Conservation (phyloP, 1,284 basidiomycete species). For the Boletellus deceptivus region DNA sequence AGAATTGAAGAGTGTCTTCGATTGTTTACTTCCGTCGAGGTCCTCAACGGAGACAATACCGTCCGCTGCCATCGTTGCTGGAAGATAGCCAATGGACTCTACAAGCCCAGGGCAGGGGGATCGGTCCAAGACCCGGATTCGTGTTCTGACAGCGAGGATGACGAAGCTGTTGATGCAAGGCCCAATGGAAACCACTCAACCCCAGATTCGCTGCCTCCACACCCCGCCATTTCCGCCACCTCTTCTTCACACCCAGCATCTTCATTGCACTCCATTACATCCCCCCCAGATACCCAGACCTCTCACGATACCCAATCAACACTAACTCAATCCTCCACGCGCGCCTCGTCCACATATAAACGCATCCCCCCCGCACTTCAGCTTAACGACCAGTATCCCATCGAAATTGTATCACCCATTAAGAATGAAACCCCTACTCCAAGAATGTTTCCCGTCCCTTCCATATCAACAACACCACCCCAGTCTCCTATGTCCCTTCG, state of each 20-base stretch:
- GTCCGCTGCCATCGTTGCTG: slow-evolving; percentile 93
- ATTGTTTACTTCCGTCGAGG: slow-evolving; percentile 87
- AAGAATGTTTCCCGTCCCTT: slow-evolving; percentile 47
- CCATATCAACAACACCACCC: slow-evolving; percentile 51
- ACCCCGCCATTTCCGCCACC: neutral
- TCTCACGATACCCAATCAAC: slow-evolving; percentile 26
- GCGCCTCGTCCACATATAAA: slow-evolving; percentile 24
- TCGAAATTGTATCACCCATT: slow-evolving; percentile 19
- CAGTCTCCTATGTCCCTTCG: slow-evolving; percentile 35
- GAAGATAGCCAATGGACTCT: slow-evolving; percentile 75
- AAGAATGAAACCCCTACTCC: slow-evolving; percentile 24
- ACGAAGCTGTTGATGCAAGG: slow-evolving; percentile 10
- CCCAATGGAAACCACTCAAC: neutral
- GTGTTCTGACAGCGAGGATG: slow-evolving; percentile 34
- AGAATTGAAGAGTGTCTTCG: slow-evolving; percentile 66
- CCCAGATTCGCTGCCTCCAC: neutral
- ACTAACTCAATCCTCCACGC: slow-evolving; percentile 26
- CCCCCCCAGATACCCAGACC: slow-evolving; percentile 25
- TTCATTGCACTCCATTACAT: slow-evolving; percentile 12
- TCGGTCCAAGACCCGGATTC: slow-evolving; percentile 35
- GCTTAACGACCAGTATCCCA: slow-evolving; percentile 26
- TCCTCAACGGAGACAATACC: slow-evolving; percentile 90
- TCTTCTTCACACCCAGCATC: slow-evolving; percentile 9
- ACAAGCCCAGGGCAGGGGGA: slow-evolving; percentile 36
- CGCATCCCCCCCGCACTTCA: slow-evolving; percentile 30